Percentiles rank a stretch among this genome's conserved stretches.
These are phyloP conservation scores for Mycena vulgaris DNA, from an alignment of 768 basidiomycete genomes.

Conservation along the genomic window DNA sequence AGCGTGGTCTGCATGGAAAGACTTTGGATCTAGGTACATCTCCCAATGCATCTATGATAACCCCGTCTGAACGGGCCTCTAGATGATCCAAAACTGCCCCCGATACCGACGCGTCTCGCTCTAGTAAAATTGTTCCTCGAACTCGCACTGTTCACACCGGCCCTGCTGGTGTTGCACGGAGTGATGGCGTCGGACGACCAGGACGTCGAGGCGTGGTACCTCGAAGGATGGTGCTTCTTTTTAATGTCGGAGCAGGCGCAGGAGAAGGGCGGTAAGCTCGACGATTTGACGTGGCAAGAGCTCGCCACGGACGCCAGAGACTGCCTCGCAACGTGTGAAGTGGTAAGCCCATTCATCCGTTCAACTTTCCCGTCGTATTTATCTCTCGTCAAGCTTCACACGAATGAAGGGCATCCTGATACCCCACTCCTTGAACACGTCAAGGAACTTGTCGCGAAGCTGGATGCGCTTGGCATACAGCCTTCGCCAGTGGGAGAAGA, in stretches of 20 bases:
- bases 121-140: slow-evolving; percentile 91
- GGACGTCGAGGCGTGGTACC: slow-evolving; percentile 93
- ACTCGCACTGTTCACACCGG: slow-evolving; percentile 77
- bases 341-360: slow-evolving; percentile 61
- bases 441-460: slow-evolving; percentile 76
- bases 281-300: slow-evolving; percentile 80
- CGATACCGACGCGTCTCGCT: slow-evolving; percentile 78
- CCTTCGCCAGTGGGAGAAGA: slow-evolving; percentile 73
- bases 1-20: slow-evolving; percentile 80
- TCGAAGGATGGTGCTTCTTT: slow-evolving; percentile 96
- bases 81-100: slow-evolving; percentile 81
- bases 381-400: slow-evolving; percentile 68
- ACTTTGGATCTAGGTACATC: slow-evolving; percentile 69
- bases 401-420: slow-evolving; percentile 82
- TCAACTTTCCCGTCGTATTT: slow-evolving; percentile 14
- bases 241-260: slow-evolving; percentile 82
- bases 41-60: slow-evolving; percentile 24
- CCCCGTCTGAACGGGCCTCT: not conserved
- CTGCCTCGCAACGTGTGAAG: slow-evolving; percentile 87
- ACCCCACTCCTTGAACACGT: slow-evolving; percentile 82
- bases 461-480: slow-evolving; percentile 78
- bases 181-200: slow-evolving; percentile 87
- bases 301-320: slow-evolving; percentile 84
- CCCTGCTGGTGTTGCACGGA: slow-evolving; percentile 82
- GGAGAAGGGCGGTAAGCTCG: slow-evolving; percentile 65